A percentile compares a stretch with the other conserved stretches of the same genome.
phyloP scores from a whole-genome alignment of 257 asterid genomes.

The Euphrasia confusa region DNA sequence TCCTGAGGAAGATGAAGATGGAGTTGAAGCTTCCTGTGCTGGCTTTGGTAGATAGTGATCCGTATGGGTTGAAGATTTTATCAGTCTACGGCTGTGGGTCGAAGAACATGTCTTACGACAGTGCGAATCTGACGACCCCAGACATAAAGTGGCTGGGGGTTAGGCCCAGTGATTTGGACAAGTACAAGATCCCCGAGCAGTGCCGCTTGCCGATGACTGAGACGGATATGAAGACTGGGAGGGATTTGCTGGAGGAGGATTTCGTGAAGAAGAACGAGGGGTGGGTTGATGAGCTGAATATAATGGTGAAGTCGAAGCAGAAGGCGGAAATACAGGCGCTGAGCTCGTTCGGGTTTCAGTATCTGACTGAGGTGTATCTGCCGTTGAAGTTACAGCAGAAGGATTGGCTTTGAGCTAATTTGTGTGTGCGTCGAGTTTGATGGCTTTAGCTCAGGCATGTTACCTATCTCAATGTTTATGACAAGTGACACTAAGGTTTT shows the following conservation, averaged over 20 bases:
- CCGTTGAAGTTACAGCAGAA: conserved; percentile 85
- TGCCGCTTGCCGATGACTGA: conserved; percentile 91
- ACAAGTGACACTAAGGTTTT: not conserved
- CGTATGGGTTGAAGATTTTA: conserved; percentile 73
- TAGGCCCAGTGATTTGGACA: conserved; percentile 78
- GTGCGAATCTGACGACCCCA: conserved; percentile 74
- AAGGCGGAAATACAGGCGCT: conserved; percentile 93
- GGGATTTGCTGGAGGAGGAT: conserved; percentile 86
- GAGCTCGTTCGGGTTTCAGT: conserved; percentile 90
- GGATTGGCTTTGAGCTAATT: conserved; percentile 63
- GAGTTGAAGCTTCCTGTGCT: conserved; percentile 80
- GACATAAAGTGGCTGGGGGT: conserved; percentile 92
- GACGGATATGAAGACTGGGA: conserved; percentile 82
- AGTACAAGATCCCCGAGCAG: conserved; percentile 79
- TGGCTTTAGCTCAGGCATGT: not conserved
- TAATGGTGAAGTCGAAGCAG: conserved; percentile 90
- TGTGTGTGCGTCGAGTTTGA: not conserved
- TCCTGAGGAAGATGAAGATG: conserved; percentile 73
- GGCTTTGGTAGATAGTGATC: conserved; percentile 86
- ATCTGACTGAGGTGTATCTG: conserved; percentile 83
- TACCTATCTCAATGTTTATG: no score
- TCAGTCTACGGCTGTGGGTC: conserved; percentile 85
- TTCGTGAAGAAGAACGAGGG: conserved; percentile 93
- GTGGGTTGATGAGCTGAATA: conserved; percentile 86
- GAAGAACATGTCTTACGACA: conserved; percentile 90